phyloP scores from a whole-genome alignment of 176 grass and related monocot species.

The bread wheat (Triticum aestivum) region DNA sequence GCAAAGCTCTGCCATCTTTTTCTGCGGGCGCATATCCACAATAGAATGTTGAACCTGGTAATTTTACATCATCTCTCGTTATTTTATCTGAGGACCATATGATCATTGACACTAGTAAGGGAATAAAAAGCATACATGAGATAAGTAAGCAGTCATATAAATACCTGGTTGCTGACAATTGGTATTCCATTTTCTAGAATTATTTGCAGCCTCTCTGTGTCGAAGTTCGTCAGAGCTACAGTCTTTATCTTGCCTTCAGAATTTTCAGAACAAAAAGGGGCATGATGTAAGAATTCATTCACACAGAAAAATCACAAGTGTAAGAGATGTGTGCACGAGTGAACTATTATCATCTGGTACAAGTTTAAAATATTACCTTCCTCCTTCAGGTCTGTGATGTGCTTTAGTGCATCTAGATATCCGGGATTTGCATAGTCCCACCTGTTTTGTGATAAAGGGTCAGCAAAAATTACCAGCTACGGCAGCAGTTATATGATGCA shows the following conservation, averaged over 20 bases:
- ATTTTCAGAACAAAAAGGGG: slow-evolving; percentile 7
- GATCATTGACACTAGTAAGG: background rate
- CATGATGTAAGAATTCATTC: slow-evolving; percentile 1
- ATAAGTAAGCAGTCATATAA: slow-evolving; percentile 8
- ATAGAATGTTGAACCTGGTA: slow-evolving; percentile 93
- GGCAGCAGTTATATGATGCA: background rate
- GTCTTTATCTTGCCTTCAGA: slow-evolving; percentile 81
- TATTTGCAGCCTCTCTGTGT: slow-evolving; percentile 72
- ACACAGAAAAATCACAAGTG: background rate
- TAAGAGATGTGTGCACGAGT: background rate
- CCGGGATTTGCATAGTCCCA: slow-evolving; percentile 96
- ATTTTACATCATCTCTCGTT: background rate
- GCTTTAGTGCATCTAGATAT: slow-evolving; percentile 93
- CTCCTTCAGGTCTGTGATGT: slow-evolving; percentile 91
- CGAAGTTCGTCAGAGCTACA: slow-evolving; percentile 74
- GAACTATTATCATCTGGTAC: background rate
- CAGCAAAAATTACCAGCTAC: background rate
- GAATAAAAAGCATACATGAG: background rate
- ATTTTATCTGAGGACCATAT: background rate
- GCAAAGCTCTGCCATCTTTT: slow-evolving; percentile 87
- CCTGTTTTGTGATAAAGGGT: slow-evolving; percentile 43
- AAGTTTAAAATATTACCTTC: slow-evolving; percentile 54
- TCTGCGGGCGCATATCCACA: slow-evolving; percentile 88
- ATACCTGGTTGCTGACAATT: slow-evolving; percentile 92
- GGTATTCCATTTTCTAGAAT: slow-evolving; percentile 94